Evolutionary conservation across 192 early-diverging fungal species (phyloP), one percentile per base, ranked within the genome.

Genomic region (Kappamyces sp.): DNA sequence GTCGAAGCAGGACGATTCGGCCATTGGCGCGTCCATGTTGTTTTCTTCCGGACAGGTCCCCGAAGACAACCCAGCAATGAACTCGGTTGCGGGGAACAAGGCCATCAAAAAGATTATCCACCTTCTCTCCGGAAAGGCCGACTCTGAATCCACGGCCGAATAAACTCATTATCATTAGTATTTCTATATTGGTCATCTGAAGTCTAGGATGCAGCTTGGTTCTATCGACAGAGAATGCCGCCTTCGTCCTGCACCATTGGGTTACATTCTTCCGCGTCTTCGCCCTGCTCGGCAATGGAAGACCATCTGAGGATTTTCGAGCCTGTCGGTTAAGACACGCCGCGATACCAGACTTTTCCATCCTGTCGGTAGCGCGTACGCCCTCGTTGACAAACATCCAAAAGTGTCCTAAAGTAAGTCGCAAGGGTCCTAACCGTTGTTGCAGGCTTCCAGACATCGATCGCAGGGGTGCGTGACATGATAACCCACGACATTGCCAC

Each of bases 401-500:
- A 50, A 79, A 79, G 42, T 79, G 77, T 15, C 75, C 74, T 76
- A 36, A 4, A 35, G 3, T 55, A 38, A 50, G 31, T 39, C 1
- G 62, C 52, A 15, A 66, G 9, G 59, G 42, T 57, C 34, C 47
- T 38, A 51, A 69, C 79, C 78, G 64, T 82, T 82, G 66, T 82
- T 82, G 67, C 75, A 79, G 5, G 80, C 70, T 23, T 82, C 77
- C 35, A 82, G 60, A 57, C 80, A 82, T 42, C 57, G 67, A 31
- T 61, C 69, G 64, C 80, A 82, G 13, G 80, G 80, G 34, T 76
- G 67, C 12, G 80, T 82, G 1, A 82, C 78, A 61, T 82, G 77
- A 61, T 82, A 82, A 10, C 74, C 77, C 7, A 82, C 78, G 35
- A 77, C 78, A 49, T 81, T 82, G 43, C 80, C 80, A 55, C 80